phyloP scores from a whole-genome alignment of 345 rosid species.

The Melaleuca quinquenervia region DNA sequence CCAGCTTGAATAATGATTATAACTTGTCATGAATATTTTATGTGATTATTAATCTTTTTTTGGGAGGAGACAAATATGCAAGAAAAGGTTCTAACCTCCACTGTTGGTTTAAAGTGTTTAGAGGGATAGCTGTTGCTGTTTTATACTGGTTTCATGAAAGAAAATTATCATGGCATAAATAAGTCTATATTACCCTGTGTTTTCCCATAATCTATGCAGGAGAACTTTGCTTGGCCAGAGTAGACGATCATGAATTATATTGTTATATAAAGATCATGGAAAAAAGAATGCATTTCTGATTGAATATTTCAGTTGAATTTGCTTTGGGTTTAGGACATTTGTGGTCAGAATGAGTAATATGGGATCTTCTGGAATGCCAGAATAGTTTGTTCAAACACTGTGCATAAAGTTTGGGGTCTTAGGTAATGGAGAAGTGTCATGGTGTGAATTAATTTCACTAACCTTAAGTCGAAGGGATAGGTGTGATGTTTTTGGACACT shows the following conservation, averaged over 20 bases:
- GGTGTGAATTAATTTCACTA: background rate
- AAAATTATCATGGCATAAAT: background rate
- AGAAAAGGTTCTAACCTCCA: background rate
- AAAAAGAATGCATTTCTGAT: background rate
- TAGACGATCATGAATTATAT: rapidly evolving
- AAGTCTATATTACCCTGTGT: background rate
- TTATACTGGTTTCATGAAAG: background rate
- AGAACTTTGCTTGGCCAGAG: background rate
- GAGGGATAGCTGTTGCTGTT: background rate
- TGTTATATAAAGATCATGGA: background rate
- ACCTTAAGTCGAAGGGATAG: background rate
- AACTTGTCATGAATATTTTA: background rate
- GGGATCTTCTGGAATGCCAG: background rate
- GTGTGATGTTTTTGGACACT: background rate
- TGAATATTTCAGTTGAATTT: background rate
- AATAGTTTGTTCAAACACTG: background rate
- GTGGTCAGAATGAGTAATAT: background rate
- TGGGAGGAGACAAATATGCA: background rate
- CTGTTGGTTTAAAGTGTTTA: background rate
- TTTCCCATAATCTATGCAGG: background rate
- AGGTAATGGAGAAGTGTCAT: background rate
- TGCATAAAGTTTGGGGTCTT: background rate
- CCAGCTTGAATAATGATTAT: background rate
- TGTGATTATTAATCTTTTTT: background rate
- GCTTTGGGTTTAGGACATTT: background rate